phyloP scores from a whole-genome alignment of 78 protist genomes.

The Dictyostelium purpureum region DNA sequence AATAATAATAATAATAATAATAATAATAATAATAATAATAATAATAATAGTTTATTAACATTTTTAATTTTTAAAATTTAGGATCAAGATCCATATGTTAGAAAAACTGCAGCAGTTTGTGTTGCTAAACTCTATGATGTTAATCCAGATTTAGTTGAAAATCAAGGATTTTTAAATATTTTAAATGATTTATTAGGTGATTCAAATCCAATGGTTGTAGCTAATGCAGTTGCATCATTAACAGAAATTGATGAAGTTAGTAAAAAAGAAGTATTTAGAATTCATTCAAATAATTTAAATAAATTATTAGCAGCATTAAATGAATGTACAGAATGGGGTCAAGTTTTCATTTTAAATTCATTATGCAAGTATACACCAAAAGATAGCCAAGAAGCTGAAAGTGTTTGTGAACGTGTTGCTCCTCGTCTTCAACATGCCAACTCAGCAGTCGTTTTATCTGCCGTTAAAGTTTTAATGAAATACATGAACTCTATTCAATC shows the following conservation, averaged over 20 bases:
- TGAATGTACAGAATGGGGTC: conserved; percentile 99
- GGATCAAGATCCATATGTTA: conserved; percentile 98
- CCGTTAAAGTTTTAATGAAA: conserved; percentile 92
- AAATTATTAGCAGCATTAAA: conserved; percentile 95
- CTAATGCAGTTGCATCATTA: conserved; percentile 98
- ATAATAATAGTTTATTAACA: background rate
- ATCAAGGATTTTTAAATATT: conserved; percentile 95
- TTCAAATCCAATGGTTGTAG: conserved; percentile 98
- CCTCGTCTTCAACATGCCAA: conserved; percentile 98
- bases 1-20: background rate
- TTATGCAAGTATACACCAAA: conserved; percentile 88
- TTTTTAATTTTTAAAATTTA: background rate
- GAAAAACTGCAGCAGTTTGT: conserved; percentile 99
- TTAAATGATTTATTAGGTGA: conserved; percentile 94
- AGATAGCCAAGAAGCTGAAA: conserved; percentile 91
- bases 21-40: background rate
- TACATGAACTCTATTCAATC: conserved; percentile 76
- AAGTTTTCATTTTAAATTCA: conserved; percentile 97
- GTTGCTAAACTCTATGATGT: conserved; percentile 98
- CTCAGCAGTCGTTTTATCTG: conserved; percentile 97
- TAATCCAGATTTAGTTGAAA: conserved; percentile 91
- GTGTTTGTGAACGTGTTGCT: conserved; percentile 96
- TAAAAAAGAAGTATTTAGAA: conserved; percentile 63
- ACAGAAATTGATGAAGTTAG: conserved; percentile 92
- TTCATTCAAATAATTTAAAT: conserved; percentile 73